These are phyloP conservation scores for Pleurostoma richardsiae DNA, from an alignment of 2,329 filamentous ascomycete genomes.

Conservation along the genomic window DNA sequence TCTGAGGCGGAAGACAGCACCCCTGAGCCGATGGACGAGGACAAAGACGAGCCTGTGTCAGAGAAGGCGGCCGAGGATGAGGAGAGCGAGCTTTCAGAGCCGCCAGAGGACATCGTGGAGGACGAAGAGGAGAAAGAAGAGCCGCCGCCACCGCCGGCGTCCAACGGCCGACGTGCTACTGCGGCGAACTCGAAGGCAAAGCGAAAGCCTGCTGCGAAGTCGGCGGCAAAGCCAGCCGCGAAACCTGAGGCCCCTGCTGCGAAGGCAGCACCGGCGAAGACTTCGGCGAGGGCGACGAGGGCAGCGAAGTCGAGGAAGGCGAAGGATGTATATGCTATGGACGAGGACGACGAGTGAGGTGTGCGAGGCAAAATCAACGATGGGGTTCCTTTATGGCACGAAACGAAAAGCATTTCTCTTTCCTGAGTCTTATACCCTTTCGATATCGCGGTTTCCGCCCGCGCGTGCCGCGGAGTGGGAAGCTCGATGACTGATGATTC, in stretches of 20 bases:
- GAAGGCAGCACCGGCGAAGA: not conserved
- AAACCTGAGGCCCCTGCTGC: slow-evolving; percentile 5
- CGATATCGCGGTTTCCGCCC: too few relatives aligned
- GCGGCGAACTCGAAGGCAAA: slow-evolving; percentile 6
- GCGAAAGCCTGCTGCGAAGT: slow-evolving; percentile 2
- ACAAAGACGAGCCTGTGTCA: slow-evolving; percentile 10
- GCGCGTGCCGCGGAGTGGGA: too few relatives aligned
- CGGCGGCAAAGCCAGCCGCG: slow-evolving; percentile 4
- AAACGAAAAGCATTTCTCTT: slow-evolving; percentile 2
- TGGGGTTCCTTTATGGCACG: slow-evolving; percentile 1
- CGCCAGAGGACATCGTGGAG: slow-evolving; percentile 4
- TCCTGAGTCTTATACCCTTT: not conserved
- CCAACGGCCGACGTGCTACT: slow-evolving; percentile 11
- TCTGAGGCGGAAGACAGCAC: not conserved
- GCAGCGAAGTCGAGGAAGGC: slow-evolving; percentile 5
- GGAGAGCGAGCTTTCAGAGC: slow-evolving; percentile 1
- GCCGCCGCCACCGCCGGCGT: not conserved
- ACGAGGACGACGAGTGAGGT: not conserved
- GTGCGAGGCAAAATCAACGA: not conserved
- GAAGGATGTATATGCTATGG: slow-evolving; percentile 6
- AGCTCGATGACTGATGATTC: too few relatives aligned
- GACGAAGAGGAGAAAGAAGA: slow-evolving; percentile 6
- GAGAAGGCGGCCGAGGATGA: slow-evolving; percentile 3
- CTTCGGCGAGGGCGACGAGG: not conserved
- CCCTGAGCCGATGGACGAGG: slow-evolving; percentile 16